Evolutionary conservation across 306 rosid genomes (phyloP).

Genomic region (Hippophae rhamnoides): DNA sequence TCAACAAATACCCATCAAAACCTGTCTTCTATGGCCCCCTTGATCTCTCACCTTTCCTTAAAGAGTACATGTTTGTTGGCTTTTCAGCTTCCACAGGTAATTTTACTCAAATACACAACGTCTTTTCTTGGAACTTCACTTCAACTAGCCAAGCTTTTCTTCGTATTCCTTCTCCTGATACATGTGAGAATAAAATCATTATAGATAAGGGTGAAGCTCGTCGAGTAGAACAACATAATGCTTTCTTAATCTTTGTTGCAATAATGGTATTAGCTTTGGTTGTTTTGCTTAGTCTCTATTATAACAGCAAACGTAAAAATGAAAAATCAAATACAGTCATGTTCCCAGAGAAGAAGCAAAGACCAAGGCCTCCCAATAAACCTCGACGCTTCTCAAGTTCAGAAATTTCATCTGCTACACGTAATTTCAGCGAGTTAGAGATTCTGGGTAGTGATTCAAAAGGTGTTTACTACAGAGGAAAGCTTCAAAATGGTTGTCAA

Average conservation of each 20-base stretch:
- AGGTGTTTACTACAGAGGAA: constrained; percentile 53
- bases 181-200: constrained; percentile 47
- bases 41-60: constrained; percentile 35
- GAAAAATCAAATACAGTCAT: constrained; percentile 16
- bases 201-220: constrained; percentile 19
- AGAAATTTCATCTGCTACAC: constrained; percentile 42
- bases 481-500: constrained; percentile 46
- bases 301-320: constrained; percentile 23
- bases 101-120: constrained; percentile 57
- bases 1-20: constrained; percentile 28
- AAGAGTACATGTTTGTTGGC: constrained; percentile 79
- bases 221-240: constrained; percentile 21
- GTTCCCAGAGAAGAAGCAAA: constrained; percentile 28
- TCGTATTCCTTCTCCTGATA: constrained; percentile 41
- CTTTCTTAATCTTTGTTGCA: constrained; percentile 48
- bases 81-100: constrained; percentile 81
- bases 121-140: constrained; percentile 63
- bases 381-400: constrained; percentile 44
- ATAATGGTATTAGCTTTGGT: constrained; percentile 33
- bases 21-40: constrained; percentile 41
- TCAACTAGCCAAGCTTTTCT: constrained; percentile 61
- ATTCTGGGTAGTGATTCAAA: constrained; percentile 45
- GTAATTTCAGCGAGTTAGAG: constrained; percentile 46
- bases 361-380: constrained; percentile 66
- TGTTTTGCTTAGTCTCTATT: constrained; percentile 32